Base-by-base conservation (phyloP, 352 stramenopile genomes). In the Globisporangium carolinianum region DNA sequence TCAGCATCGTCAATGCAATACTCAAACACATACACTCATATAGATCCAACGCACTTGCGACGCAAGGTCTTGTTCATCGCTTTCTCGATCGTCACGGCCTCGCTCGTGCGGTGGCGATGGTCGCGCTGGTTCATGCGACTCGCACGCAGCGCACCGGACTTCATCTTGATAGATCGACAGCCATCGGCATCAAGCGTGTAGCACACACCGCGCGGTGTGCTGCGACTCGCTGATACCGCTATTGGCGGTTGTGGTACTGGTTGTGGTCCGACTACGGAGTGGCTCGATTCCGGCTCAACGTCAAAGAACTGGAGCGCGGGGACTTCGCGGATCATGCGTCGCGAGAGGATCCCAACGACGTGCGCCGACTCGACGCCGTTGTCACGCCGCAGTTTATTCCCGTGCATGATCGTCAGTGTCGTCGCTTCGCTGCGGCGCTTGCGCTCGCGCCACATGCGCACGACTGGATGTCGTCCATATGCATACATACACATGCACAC, bases 301-400 rank as follows among this genome's bases (percentile, higher is more conserved):
- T 89, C 76, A 52, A 92, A 92, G 67, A 90, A 92, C 47, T 89
- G 86, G 24, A 92, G 66, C 5, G 83, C 83, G 0, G 78, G 83
- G 15, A 92, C 79, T 37, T 89, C 75, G 32, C 78, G 71, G 47
- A 90, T 85, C 58, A 90, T 66, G n/a, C 79, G 71, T 8, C 75
- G 75, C 57, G 79, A 89, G 62, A 92, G 60, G 46, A 92, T 90
- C 17, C 78, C 79, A 8, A 87, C 78, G 38, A 92, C 75, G 60
- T 84, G 86, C 5, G 72, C 76, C 35, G 81, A 83, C 51, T 89
- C 69, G 1, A 79, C 73, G 37, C 69, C 63, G 17, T 87, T 58
- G 50, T 87, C 76, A 14, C 71, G 78, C 8, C 76, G 69, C 9
- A 85, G 39, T 47, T 88, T 88, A 46, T 67, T 69, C 9, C 72